Conservation (phyloP, 2,329 filamentous ascomycete genomes). For the Samsoniella hepiali region DNA sequence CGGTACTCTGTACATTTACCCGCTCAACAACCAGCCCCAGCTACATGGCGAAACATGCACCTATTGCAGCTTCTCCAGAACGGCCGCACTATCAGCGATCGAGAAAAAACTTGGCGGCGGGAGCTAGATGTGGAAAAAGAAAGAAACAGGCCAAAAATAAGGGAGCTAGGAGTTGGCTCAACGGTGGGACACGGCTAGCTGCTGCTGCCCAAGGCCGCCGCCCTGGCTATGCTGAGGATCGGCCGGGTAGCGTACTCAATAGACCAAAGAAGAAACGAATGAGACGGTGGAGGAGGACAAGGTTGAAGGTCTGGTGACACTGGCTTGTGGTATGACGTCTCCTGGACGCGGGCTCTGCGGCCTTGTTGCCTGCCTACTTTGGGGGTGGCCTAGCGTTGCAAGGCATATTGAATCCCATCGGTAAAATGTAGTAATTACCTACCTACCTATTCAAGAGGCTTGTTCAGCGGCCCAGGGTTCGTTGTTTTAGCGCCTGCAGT, state of each 20-base stretch:
- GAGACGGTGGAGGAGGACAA: background rate
- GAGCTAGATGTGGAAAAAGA: conserved; percentile 3
- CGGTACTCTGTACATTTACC: background rate
- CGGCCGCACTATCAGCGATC: background rate
- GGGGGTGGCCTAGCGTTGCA: background rate
- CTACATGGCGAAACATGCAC: background rate
- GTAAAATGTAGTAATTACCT: too few species aligned
- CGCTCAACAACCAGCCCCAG: background rate
- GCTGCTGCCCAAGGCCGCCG: background rate
- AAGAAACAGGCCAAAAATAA: background rate
- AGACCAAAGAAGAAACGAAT: conserved; percentile 3
- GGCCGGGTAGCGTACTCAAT: background rate
- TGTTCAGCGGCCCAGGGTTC: too few species aligned
- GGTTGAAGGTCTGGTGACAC: conserved; percentile 15
- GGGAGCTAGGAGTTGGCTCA: background rate
- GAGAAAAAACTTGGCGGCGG: background rate
- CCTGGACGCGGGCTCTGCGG: conserved; percentile 3
- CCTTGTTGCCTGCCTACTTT: background rate
- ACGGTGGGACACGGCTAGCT: background rate
- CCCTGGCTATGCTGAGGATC: background rate
- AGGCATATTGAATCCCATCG: too few species aligned
- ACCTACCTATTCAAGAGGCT: too few species aligned
- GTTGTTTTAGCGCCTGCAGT: too few species aligned
- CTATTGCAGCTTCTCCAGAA: background rate
- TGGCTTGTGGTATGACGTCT: conserved; percentile 18